Percentiles rank a stretch among this genome's conserved stretches.
These are phyloP conservation scores for Protostelium mycophagum DNA, from an alignment of 78 protist genomes.

Conservation along the genomic window DNA sequence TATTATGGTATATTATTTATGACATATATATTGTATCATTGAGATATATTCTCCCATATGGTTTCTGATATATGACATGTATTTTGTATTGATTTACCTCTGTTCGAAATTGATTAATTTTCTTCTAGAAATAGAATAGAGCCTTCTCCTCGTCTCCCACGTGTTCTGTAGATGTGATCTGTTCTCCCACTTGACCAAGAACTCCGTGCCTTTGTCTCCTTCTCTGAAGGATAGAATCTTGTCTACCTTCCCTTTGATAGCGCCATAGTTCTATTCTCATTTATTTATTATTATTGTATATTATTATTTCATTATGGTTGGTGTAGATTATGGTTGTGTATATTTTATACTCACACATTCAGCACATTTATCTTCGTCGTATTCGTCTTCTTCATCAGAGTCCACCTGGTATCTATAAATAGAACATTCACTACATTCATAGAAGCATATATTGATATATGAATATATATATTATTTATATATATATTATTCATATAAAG, in stretches of 20 bases:
- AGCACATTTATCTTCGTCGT: not conserved
- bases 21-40: too few relatives aligned
- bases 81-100: too few relatives aligned
- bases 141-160: conserved; percentile 43
- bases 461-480: too few relatives aligned
- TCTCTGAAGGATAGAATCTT: not conserved
- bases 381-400: not conserved
- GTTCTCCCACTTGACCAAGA: conserved; percentile 71
- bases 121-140: not conserved
- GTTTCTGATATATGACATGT: too few relatives aligned
- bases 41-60: too few relatives aligned
- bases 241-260: not conserved
- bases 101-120: not conserved
- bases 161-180: conserved; percentile 63
- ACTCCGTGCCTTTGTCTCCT: not conserved
- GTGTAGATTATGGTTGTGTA: not conserved
- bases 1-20: too few relatives aligned
- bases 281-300: too few relatives aligned
- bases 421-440: too few relatives aligned
- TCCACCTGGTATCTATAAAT: too few relatives aligned
- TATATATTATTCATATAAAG: too few relatives aligned
- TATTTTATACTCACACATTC: not conserved
- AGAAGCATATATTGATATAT: too few relatives aligned
- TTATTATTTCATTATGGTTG: too few relatives aligned
- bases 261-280: not conserved